Base-by-base conservation (phyloP, 805 yeast species). In the Metschnikowia hibisci region DNA sequence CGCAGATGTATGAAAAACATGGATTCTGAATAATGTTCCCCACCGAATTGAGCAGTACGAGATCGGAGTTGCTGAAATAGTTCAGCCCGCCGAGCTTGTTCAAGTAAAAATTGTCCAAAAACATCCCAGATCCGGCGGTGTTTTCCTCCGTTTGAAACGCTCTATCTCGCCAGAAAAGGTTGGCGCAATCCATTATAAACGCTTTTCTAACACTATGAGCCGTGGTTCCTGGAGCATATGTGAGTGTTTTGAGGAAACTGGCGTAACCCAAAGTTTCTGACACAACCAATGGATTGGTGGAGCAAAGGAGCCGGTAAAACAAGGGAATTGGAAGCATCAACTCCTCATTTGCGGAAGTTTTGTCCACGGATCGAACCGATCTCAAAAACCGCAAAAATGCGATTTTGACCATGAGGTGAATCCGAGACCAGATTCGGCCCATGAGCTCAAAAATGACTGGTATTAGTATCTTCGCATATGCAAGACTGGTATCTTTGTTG, bases 81-180 rank as follows among this genome's bases (percentile, higher is more conserved):
- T 53, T 55, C 51, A 63, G 58, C 32, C 52, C 63, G 45, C 54
- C 55, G 45, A 71, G 49, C 27, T 50, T 65, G 20, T 48, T 55
- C 14, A 60, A 56, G 51, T 62, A 73, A n/a, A 43, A 54, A 1
- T 59, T 57, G 14, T 66, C 66, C 28, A 68, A 56, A 43, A 62
- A 56, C 54, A 76, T 64, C 4, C 73, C 77, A 34, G 60, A 64
- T n/a, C 64, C 64, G 6, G 64, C 57, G 0, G 69, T 53, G 2
- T 54, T 56, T 2, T 55, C 46, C 20, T 58, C 68, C n/a, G 55
- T 55, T 20, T 66, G 66, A 47, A 78, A 72, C 1, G 80, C 76
- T 51, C 66, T 69, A 48, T 78, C 76, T 45, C 83, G 59, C 85
- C 85, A 81, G 0, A 76, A 37, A 11, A 74, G 62, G 44, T 81